Conservation (phyloP, 1,284 basidiomycete genomes). For the Trichosporon faecale region DNA sequence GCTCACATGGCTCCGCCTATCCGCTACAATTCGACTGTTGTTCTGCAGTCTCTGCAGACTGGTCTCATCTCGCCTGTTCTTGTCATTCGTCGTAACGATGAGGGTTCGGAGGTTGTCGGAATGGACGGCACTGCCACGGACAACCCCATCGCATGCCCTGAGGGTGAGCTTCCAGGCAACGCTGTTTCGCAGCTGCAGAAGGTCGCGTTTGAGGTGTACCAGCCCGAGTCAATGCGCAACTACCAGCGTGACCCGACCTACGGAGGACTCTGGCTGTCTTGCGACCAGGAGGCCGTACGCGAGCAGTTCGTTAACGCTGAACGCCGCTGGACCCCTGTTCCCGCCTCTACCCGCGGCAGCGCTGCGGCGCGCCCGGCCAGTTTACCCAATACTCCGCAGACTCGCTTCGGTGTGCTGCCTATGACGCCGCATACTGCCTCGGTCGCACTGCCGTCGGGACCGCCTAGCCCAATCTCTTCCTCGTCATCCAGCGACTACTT, state of each 20-base stretch:
- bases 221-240: constrained; percentile 50
- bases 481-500: constrained; percentile 45
- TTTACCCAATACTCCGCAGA: constrained; percentile 43
- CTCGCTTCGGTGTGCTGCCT: constrained; percentile 43
- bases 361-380: constrained; percentile 29
- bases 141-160: constrained; percentile 56
- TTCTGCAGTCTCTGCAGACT: constrained; percentile 88
- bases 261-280: constrained; percentile 44
- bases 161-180: constrained; percentile 85
- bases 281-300: constrained; percentile 40
- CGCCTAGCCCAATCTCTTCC: constrained; percentile 40
- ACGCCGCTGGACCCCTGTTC: constrained; percentile 36
- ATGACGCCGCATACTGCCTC: constrained; percentile 49
- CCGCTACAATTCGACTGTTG: constrained; percentile 93
- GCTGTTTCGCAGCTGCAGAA: constrained; percentile 94
- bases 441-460: constrained; percentile 39
- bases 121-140: constrained; percentile 57
- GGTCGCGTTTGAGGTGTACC: constrained; percentile 82
- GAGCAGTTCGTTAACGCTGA: constrained; percentile 35
- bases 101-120: constrained; percentile 82
- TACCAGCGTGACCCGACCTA: constrained; percentile 28
- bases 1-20: constrained; percentile 59
- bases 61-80: constrained; percentile 89
- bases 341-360: constrained; percentile 13
- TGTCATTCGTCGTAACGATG: constrained; percentile 89